Evolutionary conservation across 2,329 filamentous ascomycete genomes (phyloP).

Genomic region (Coniochaeta pulveracea): DNA sequence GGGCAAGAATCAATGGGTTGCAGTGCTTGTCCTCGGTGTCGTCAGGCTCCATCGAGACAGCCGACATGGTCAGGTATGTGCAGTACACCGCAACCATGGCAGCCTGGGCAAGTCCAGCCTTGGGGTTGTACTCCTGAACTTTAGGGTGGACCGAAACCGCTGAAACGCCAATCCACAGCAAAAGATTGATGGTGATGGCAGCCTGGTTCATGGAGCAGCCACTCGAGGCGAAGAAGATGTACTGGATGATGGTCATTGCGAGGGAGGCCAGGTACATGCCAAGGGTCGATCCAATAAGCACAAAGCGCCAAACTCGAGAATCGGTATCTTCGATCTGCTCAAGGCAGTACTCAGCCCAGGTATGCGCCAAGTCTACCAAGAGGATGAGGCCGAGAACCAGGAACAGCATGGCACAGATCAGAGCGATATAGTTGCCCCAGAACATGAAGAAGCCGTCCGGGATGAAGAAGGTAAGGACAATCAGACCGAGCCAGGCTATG

Average conservation of each 20-base stretch:
- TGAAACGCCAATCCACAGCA: constrained; percentile 72
- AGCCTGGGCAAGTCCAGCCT: constrained; percentile 90
- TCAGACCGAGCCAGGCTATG: constrained; percentile 73
- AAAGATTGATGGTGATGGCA: constrained; percentile 85
- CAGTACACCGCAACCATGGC: constrained; percentile 97
- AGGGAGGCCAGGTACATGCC: constrained; percentile 88
- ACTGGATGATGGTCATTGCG: constrained; percentile 93
- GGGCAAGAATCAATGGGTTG: constrained; percentile 81
- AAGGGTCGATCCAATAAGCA: constrained; percentile 85
- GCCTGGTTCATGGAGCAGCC: constrained; percentile 94
- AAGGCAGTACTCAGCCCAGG: constrained; percentile 94
- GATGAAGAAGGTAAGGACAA: constrained; percentile 90
- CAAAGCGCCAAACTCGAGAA: constrained; percentile 69
- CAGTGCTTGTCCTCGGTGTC: constrained; percentile 81
- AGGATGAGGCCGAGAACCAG: constrained; percentile 85
- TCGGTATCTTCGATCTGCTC: constrained; percentile 86
- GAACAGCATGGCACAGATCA: constrained; percentile 84
- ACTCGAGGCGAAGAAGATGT: constrained; percentile 79
- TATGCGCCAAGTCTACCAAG: constrained; percentile 88
- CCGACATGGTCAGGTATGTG: constrained; percentile 96
- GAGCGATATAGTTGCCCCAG: constrained; percentile 90
- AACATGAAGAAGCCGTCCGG: constrained; percentile 90
- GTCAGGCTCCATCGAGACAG: constrained; percentile 97
- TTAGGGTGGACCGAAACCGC: constrained; percentile 79
- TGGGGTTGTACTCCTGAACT: constrained; percentile 84